Evolutionary conservation across 371 early-diverging fungal species (phyloP), one percentile per base, ranked within the genome.

Genomic region (Syncephalastrum contaminatum): DNA sequence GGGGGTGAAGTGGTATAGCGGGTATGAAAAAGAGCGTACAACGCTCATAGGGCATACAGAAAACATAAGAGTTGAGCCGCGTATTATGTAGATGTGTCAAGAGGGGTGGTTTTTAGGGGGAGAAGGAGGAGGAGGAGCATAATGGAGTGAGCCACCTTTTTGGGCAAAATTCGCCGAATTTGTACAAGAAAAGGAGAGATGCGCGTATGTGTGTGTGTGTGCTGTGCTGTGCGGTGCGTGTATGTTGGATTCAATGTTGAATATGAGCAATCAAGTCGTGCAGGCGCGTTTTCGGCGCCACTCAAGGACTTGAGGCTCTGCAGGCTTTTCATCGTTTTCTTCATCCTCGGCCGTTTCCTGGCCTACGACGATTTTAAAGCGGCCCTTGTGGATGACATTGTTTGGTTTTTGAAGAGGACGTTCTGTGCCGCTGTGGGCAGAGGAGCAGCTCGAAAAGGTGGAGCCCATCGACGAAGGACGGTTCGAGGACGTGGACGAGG

Each of bases 221-320:
- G 36, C 36, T 30, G 36, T 30, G 10, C 5, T 30, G 36, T 30
- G 36, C 36, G 5, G 36, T 30, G 36, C 36, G 36, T 30, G 36
- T 30, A 30, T 8, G 36, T 30, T 30, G 36, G 6, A 30, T 30
- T 30, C 36, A 30, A 10, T 6, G 36, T 30, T 30, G 10, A 30
- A 10, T 30, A 10, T 30, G 36, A 30, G 36, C 36, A 30, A 19
- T 57, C 44, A 62, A n/a, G 30, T 48, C 12, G 63, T 63, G 41
- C 54, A 54, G n/a, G 72, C 62, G 63, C 72, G 63, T 63, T 75
- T 75, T 14, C 76, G 60, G 41, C 66, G 70, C 76, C 76, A 76
- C 49, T 76, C 76, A 12, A 76, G 66, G 21, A 64, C 62, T 22
- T 66, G 59, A 22, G 53, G 45, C 42, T 54, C 51, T 16, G 49